phyloP scores from a whole-genome alignment of 116 monocot genomes.

The Posidonia oceanica region DNA sequence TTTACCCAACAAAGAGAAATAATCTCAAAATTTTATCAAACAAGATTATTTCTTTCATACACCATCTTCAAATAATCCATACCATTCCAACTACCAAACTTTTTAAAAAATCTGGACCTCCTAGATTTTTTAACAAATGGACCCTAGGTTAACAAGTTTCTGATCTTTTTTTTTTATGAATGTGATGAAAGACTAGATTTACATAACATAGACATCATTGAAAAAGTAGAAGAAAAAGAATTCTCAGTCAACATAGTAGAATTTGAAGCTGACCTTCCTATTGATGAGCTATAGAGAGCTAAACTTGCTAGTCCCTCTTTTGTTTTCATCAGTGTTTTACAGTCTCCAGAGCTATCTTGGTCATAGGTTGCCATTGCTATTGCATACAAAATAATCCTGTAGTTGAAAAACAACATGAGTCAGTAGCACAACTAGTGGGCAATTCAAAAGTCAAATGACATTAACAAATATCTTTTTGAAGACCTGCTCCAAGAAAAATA shows the following conservation, averaged over 20 bases:
- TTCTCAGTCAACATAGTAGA: background rate
- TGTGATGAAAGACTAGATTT: background rate
- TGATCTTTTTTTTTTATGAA: no score
- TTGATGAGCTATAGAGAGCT: slow-evolving; percentile 62
- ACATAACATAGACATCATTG: background rate
- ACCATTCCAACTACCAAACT: no score
- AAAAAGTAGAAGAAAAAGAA: background rate
- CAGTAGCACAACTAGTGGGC: background rate
- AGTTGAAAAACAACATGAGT: slow-evolving; percentile 11
- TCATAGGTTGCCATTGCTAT: slow-evolving; percentile 76
- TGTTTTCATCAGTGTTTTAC: slow-evolving; percentile 39
- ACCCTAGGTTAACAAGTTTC: no score
- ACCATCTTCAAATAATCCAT: no score
- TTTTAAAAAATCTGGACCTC: no score
- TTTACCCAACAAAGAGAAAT: no score
- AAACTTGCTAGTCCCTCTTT: slow-evolving; percentile 72
- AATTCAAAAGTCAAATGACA: no score
- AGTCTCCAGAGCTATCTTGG: slow-evolving; percentile 43
- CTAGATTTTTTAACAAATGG: no score
- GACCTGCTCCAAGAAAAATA: background rate
- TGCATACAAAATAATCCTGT: slow-evolving; percentile 84
- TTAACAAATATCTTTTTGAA: no score
- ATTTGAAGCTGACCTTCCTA: slow-evolving; percentile 53
- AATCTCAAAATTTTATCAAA: no score
- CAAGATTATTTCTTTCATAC: no score